Conservation (phyloP, 345 rosid genomes). For the Lepidium sativum region DNA sequence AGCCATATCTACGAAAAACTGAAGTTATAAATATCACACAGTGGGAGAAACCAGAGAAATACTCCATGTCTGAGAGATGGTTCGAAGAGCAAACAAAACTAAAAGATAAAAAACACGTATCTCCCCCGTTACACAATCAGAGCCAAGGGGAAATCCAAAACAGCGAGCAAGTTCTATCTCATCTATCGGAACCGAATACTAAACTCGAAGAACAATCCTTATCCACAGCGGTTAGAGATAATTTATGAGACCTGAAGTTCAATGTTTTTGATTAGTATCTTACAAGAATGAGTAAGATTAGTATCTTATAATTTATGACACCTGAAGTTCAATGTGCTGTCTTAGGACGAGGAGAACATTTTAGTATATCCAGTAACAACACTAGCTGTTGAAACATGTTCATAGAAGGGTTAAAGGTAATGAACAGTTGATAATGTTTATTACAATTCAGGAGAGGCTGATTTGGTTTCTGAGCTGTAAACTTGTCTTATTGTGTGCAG, state of each 20-base stretch:
- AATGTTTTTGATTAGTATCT: not conserved
- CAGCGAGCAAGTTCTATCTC: constrained; percentile 26
- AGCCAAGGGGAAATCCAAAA: constrained; percentile 29
- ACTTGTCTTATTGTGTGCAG: constrained; percentile 41
- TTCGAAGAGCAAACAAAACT: constrained; percentile 38
- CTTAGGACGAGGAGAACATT: constrained; percentile 42
- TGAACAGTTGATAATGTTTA: not conserved
- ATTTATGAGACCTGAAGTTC: not conserved
- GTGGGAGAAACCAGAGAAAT: constrained; percentile 92
- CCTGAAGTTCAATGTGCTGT: too few relatives aligned
- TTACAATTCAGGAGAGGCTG: not conserved
- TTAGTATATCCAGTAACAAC: constrained; percentile 36
- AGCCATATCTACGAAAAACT: constrained; percentile 1
- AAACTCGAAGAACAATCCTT: constrained; percentile 24
- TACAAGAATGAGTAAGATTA: not conserved
- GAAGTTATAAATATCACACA: constrained; percentile 23
- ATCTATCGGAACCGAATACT: constrained; percentile 18
- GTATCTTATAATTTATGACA: too few relatives aligned
- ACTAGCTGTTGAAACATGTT: constrained; percentile 33
- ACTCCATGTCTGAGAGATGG: constrained; percentile 46
- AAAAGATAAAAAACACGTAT: constrained; percentile 24
- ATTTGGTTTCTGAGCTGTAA: not conserved
- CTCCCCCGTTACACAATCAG: constrained; percentile 13
- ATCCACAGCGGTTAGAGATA: constrained; percentile 20
- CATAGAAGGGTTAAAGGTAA: constrained; percentile 29